A percentile compares a stretch with the other conserved stretches of the same genome.
Conservation (phyloP, 352 stramenopile genomes). For the Phytophthora kernoviae region DNA sequence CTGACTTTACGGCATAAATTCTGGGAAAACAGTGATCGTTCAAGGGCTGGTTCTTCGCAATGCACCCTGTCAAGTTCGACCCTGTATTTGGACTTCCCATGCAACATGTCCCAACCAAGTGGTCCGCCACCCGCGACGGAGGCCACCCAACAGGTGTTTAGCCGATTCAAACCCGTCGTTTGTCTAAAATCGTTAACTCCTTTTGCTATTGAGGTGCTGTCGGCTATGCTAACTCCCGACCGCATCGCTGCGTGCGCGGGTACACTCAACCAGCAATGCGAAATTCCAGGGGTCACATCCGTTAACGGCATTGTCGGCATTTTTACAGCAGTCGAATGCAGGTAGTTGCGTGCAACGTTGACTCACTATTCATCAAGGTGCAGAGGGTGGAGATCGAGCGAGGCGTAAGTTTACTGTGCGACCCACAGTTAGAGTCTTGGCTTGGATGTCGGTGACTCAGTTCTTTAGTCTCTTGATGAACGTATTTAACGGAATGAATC, state of each 20-base stretch:
- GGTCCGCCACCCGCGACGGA: not conserved
- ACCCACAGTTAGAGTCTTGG: slow-evolving; percentile 3
- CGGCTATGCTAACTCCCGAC: slow-evolving; percentile 6
- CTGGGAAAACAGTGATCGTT: slow-evolving; percentile 24
- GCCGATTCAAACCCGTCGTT: not conserved
- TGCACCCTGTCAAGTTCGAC: slow-evolving; percentile 13
- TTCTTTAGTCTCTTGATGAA: too few relatives aligned
- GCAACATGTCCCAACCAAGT: not conserved
- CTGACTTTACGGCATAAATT: slow-evolving; percentile 35
- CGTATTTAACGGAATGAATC: too few relatives aligned
- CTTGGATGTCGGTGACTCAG: slow-evolving; percentile 9
- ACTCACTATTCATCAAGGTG: slow-evolving; percentile 1
- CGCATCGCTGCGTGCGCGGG: slow-evolving; percentile 9
- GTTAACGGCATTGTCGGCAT: slow-evolving; percentile 3
- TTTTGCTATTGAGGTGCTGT: slow-evolving; percentile 1
- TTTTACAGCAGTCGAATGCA: slow-evolving; percentile 19
- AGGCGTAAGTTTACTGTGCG: slow-evolving; percentile 1
- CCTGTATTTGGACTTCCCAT: not conserved
- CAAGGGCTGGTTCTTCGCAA: slow-evolving; percentile 25
- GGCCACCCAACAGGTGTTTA: not conserved
- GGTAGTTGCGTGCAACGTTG: slow-evolving; percentile 9
- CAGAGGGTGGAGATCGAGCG: slow-evolving; percentile 10
- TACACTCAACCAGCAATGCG: slow-evolving; percentile 6
- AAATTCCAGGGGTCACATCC: not conserved
- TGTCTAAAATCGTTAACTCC: not conserved